Base-by-base conservation (phyloP, 1,284 basidiomycete species). In the Tylopilus sp. region DNA sequence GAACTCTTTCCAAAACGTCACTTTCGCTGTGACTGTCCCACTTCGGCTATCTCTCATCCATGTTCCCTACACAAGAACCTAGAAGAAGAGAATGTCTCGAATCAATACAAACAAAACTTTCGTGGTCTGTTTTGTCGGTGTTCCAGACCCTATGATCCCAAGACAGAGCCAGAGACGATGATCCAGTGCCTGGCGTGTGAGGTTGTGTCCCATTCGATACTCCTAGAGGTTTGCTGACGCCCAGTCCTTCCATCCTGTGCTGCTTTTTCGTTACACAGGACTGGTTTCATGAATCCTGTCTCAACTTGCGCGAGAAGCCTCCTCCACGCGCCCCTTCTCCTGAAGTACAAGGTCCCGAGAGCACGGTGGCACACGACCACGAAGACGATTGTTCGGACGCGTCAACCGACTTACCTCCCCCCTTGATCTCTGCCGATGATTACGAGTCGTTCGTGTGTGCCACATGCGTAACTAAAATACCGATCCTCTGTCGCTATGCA, bases 261-360 rank as follows among this genome's bases (percentile, higher is more conserved):
- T 47, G 16, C 39, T 18, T 41, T 18, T 8, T 16, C 16, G 39
- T 18, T 19, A 19, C 8, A 26, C 39, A 94, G 92, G 93, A 94
- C 73, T 95, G 93, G 93, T 94, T 90, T 75, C 93, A 95, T 71
- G 93, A 95, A 80, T 94, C 91, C 13, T 95, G 93, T 74, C 87
- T 93, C 68, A 91, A 93, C 77, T 83, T 95, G 53, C 85, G 92
- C 65, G 86, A 91, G 74, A 84, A 86, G 18, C 91, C 89, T 13
- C 36, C 36, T 9, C 84, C 85, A 19, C 81, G 85, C 66, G 82
- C 66, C 29, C 5, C 83, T 16, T 82, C 84, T 10, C 85, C 87
- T 4, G 75, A 80, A 47, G 67, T 71, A 55, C 65, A 72, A 29
- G 76, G 75, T 60, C 74, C 72, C 29, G 52, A 60, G 15, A 80